A percentile compares a stretch with the other conserved stretches of the same genome.
phyloP scores from a whole-genome alignment of 768 basidiomycete species.

The Suillus tomentosus region DNA sequence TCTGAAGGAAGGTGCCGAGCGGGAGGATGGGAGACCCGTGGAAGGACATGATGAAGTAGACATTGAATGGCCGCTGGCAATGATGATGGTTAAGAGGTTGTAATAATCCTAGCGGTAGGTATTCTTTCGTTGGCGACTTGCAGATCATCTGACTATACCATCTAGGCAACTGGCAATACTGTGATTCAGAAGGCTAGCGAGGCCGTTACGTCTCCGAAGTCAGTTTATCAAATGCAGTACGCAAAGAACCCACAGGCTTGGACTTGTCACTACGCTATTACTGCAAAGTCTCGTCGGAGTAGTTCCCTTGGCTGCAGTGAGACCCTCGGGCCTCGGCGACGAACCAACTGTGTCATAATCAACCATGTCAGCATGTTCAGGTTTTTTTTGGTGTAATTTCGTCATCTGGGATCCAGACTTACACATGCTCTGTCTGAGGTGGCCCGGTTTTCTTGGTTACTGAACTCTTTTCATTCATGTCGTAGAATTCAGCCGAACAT shows the following conservation, averaged over 20 bases:
- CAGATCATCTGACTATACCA: neutral
- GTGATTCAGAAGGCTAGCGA: neutral
- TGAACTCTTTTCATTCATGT: too few relatives aligned
- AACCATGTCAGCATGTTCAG: neutral
- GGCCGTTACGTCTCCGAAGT: neutral
- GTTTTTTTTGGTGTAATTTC: too few relatives aligned
- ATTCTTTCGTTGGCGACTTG: neutral
- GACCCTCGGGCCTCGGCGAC: neutral
- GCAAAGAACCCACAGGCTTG: neutral
- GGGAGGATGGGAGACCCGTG: constrained; percentile 24
- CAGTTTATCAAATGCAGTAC: too few relatives aligned
- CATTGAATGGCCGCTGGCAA: constrained; percentile 31
- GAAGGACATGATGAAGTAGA: constrained; percentile 31
- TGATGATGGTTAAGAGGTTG: constrained; percentile 23
- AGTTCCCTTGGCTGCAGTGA: neutral
- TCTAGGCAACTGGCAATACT: neutral
- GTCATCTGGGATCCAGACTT: too few relatives aligned
- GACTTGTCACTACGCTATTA: neutral
- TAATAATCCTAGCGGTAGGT: neutral
- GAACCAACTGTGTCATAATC: neutral
- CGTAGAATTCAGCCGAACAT: too few relatives aligned
- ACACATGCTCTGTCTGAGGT: too few relatives aligned
- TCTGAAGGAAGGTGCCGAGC: constrained; percentile 43
- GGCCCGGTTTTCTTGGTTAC: too few relatives aligned
- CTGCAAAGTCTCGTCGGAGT: neutral